These are phyloP conservation scores for Xylaria bambusicola DNA, from an alignment of 495 filamentous ascomycete genomes.

Conservation along the genomic window DNA sequence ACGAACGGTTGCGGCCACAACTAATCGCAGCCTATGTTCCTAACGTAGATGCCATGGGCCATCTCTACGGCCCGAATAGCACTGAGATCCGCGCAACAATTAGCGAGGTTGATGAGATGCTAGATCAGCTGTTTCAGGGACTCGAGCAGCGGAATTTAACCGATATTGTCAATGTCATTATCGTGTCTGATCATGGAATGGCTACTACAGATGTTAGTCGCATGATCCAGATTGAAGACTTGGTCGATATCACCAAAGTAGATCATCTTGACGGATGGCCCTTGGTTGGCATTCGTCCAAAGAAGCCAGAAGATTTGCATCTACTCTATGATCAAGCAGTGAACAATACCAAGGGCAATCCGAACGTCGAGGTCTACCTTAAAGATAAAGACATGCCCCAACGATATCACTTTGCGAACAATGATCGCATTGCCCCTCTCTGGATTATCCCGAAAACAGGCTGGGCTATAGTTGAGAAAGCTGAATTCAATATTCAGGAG, in stretches of 20 bases:
- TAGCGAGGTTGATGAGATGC: constrained; percentile 72
- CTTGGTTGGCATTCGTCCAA: constrained; percentile 80
- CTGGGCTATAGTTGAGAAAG: constrained; percentile 81
- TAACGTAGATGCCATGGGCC: constrained; percentile 82
- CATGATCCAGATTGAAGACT: constrained; percentile 90
- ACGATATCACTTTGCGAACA: constrained; percentile 82
- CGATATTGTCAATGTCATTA: constrained; percentile 86
- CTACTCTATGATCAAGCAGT: constrained; percentile 52
- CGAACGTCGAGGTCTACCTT: constrained; percentile 81
- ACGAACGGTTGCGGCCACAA: constrained; percentile 64
- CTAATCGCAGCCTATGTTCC: constrained; percentile 94
- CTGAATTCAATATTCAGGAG: constrained; percentile 71
- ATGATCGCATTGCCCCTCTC: constrained; percentile 83
- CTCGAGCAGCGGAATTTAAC: constrained; percentile 82
- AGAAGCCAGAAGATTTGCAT: constrained; percentile 59
- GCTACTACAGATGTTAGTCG: constrained; percentile 80
- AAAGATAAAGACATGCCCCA: constrained; percentile 80
- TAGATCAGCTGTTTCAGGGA: constrained; percentile 72
- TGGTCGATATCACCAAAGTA: constrained; percentile 72
- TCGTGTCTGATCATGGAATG: constrained; percentile 99
- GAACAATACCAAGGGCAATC: constrained; percentile 55
- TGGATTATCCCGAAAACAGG: constrained; percentile 91
- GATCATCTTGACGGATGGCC: constrained; percentile 95
- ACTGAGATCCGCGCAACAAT: constrained; percentile 83
- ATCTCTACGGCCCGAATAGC: constrained; percentile 89